Evolutionary conservation across 306 rosid genomes (phyloP), one percentile per base, ranked within the genome.

Genomic region (Potentilla sterilis): DNA sequence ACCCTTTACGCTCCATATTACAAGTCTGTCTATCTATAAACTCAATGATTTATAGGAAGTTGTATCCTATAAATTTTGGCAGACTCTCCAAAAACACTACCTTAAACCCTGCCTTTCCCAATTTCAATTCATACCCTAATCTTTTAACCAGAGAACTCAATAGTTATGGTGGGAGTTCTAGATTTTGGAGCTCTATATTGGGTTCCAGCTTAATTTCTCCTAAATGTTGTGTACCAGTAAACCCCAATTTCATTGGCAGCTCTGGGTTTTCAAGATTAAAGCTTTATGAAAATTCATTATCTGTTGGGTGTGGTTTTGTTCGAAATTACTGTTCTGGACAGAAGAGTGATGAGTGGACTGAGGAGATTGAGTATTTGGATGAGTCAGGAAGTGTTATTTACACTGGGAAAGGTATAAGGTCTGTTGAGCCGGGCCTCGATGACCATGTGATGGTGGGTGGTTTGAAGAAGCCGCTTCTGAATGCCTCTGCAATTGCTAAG

Each of bases 361-460:
- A 91, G 84, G 97, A 94, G 71, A 92, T 94, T 40, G 97, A 90
- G 78, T 90, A 94, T 75, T 82, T 94, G 69, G 97, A 95, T 81
- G 98, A 95, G 70, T 86, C 92, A 0, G 97, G 98, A 14, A 83
- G 88, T 77, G 91, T 95, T 24, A 86, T 92, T 75, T 92, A 82
- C 78, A 83, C 90, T 71, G 93, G 96, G 10, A 95, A 92, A 82
- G 97, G 97, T 22, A 49, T 92, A 35, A 78, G 97, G 79, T 87
- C 96, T 0, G 92, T 95, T 40, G 91, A 90, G 77, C 97, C 97
- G 22, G 97, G 97, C 38, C 19, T 85, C 42, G 98, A 92, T 88
- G 98, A 88, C 77, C 98, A 95, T 86, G 92, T 92, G 0, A 88
- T 95, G 98, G 86, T 92, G 40, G 97, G 98, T 8, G 95, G 83